A percentile compares a stretch with the other conserved stretches of the same genome.
phyloP scores from a whole-genome alignment of 495 filamentous ascomycete genomes.

The Chaetomium fimeti region DNA sequence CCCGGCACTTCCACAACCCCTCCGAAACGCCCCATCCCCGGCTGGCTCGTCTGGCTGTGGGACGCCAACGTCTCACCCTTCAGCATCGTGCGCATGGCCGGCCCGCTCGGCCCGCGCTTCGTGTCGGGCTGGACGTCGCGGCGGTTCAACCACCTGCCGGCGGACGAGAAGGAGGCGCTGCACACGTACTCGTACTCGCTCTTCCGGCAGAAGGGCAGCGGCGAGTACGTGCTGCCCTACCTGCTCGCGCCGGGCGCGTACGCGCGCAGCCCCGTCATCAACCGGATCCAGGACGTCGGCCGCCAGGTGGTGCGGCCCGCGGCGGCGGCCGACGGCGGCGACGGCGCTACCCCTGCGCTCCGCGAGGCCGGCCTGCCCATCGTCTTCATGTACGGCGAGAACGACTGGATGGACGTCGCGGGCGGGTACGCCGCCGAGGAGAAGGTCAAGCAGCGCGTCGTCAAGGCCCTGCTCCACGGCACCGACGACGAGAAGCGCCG shows the following conservation, averaged over 20 bases:
- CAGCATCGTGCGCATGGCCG: constrained; percentile 80
- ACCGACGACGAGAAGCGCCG: constrained; percentile 64
- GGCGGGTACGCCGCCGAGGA: constrained; percentile 79
- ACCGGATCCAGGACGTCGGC: constrained; percentile 81
- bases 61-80: constrained; percentile 97
- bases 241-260: constrained; percentile 91
- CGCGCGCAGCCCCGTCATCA: constrained; percentile 82
- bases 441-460: constrained; percentile 70
- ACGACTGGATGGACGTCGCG: constrained; percentile 96
- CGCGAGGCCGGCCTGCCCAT: constrained; percentile 76
- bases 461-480: constrained; percentile 54
- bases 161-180: constrained; percentile 76
- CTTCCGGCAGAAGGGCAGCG: constrained; percentile 88
- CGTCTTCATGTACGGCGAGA: constrained; percentile 91
- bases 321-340: constrained; percentile 18
- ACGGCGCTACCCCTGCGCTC: constrained; percentile 35
- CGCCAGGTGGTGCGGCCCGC: constrained; percentile 54
- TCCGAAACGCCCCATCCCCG: constrained; percentile 61
- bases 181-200: constrained; percentile 92
- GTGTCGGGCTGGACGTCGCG: constrained; percentile 94
- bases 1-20: constrained; percentile 28
- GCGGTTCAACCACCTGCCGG: constrained; percentile 82
- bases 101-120: constrained; percentile 86
- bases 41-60: constrained; percentile 91
- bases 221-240: constrained; percentile 92